These are phyloP conservation scores for Intubia oerlemansii DNA, from an alignment of 2,329 filamentous ascomycete species.

Conservation along the genomic window DNA sequence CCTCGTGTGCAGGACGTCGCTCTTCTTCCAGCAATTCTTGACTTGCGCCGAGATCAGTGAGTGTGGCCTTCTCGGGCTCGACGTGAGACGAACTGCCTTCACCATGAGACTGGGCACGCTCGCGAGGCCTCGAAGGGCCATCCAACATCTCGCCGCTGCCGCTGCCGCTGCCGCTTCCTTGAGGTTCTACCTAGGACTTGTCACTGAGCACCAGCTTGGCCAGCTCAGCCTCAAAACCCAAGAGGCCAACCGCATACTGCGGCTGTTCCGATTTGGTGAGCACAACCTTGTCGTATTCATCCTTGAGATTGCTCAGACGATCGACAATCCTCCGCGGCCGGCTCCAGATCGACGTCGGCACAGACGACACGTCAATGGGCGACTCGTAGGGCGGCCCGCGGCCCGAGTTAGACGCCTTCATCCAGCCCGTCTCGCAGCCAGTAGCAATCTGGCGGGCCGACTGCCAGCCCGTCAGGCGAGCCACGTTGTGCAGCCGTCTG, in stretches of 20 bases:
- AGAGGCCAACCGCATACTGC: slow-evolving; percentile 57
- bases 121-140: too few species aligned
- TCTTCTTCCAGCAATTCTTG: too few species aligned
- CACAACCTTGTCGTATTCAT: slow-evolving; percentile 26
- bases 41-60: too few species aligned
- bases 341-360: slow-evolving; percentile 23
- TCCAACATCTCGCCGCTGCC: too few species aligned
- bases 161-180: too few species aligned
- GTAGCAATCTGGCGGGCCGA: slow-evolving; percentile 61
- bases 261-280: slow-evolving; percentile 41
- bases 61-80: too few species aligned
- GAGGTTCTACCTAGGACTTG: neutral
- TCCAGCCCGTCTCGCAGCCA: slow-evolving; percentile 73
- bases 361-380: slow-evolving; percentile 17
- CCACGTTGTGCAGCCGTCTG: slow-evolving; percentile 50
- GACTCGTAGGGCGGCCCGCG: slow-evolving; percentile 54
- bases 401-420: slow-evolving; percentile 48
- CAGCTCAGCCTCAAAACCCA: slow-evolving; percentile 61
- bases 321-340: slow-evolving; percentile 28
- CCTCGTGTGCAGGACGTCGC: too few species aligned
- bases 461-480: slow-evolving; percentile 70
- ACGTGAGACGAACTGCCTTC: too few species aligned
- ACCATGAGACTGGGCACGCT: too few species aligned
- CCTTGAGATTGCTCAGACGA: slow-evolving; percentile 25
- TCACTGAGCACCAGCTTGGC: slow-evolving; percentile 31